phyloP scores from a whole-genome alignment of 176 grass and related monocot genomes.

The Oryza rufipogon region DNA sequence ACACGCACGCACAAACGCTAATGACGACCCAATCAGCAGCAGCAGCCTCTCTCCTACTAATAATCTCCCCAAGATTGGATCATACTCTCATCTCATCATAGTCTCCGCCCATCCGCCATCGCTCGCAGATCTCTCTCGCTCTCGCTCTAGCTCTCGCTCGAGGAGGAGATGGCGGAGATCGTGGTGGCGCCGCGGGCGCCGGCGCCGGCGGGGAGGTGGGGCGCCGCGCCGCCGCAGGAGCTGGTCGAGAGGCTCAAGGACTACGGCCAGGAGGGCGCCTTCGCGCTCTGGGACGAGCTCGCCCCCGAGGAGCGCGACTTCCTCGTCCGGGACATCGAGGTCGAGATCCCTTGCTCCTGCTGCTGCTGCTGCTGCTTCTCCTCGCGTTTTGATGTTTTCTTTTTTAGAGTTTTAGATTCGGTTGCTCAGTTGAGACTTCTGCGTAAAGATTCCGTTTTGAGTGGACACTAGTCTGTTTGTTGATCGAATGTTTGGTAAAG shows the following conservation, averaged over 20 bases:
- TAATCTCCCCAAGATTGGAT: conserved; percentile 29
- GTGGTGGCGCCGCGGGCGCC: conserved; percentile 43
- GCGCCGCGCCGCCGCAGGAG: conserved; percentile 73
- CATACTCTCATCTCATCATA: neutral
- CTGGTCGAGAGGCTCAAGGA: conserved; percentile 89
- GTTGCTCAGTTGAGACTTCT: neutral
- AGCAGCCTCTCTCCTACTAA: neutral
- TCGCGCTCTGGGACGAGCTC: conserved; percentile 90
- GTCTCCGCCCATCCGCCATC: neutral
- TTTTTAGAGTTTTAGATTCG: conserved; percentile 11
- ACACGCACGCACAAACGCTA: neutral
- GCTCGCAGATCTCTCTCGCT: conserved; percentile 24
- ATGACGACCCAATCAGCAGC: neutral
- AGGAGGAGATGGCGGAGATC: conserved; percentile 51
- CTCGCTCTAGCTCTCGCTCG: neutral
- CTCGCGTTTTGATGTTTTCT: neutral
- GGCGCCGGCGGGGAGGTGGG: conserved; percentile 45
- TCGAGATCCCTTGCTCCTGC: neutral
- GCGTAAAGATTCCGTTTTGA: neutral
- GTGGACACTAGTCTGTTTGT: neutral
- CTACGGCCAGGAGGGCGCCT: conserved; percentile 77
- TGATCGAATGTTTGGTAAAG: neutral
- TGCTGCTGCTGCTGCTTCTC: neutral
- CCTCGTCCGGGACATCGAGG: conserved; percentile 81
- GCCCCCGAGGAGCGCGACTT: conserved; percentile 73